Base-by-base conservation (phyloP, 2,329 filamentous ascomycete genomes). In the Emergomyces orientalis region DNA sequence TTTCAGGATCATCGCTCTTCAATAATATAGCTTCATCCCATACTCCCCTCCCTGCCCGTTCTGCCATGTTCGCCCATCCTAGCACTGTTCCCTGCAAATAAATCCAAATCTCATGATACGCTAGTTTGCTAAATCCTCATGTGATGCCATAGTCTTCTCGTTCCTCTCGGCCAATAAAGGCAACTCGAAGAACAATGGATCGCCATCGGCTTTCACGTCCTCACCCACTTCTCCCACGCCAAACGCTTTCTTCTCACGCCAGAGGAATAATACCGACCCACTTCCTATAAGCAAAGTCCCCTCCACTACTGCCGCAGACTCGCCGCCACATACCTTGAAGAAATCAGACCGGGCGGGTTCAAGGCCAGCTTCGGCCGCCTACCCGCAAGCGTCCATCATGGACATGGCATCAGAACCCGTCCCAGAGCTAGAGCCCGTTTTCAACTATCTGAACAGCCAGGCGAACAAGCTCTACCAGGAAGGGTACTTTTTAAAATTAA, bases 381-480 rank as follows among this genome's bases (percentile, higher is more conserved):
- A 94, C 75, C 86, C 89, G 65, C 92, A 92, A 76, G 90, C 91
- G 72, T 89, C 88, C 72, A 78, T 91, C 74, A 91, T 96, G 87
- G 90, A 96, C 71, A 82, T 94, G 67, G 86, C 85, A 71, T 83
- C 88, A 68, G 91, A 97, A 73, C 96, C 90, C 6, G 17, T 61
- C 66, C 91, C 94, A 45, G 94, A 99, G 81, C 82, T 99, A 66
- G 89, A 91, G 78, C 93, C 92, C 67, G 92, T 97, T 71, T 97
- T 97, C 76, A 90, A 86, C 65, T 94, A 91, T 72, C 83, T 99
- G 67, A 97, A 96, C 78, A 94, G 88, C 76, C 94, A 99, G 75
- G 88, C 86, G 63, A 97, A 97, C 76, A 97, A 97, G 78, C 80
- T 97, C 62, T 99, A 97, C 74, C 92, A 97, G 69, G 94, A 99